Percentiles rank a stretch among this genome's conserved stretches.
phyloP scores from a whole-genome alignment of 768 basidiomycete species.

The Pholiota molesta region DNA sequence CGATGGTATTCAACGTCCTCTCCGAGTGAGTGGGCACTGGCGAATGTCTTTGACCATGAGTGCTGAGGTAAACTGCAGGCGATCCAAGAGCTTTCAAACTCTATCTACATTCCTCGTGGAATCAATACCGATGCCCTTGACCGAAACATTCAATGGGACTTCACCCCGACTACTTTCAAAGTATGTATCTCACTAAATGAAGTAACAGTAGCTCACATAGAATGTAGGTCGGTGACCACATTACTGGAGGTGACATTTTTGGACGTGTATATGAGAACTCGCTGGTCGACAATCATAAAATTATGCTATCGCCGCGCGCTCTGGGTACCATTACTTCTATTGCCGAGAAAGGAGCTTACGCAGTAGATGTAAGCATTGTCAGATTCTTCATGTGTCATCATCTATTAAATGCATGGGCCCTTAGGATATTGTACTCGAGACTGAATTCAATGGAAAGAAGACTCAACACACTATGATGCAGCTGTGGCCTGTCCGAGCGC shows the following conservation, averaged over 20 bases:
- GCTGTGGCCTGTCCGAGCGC: conserved; percentile 98
- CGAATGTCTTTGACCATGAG: conserved; percentile 4
- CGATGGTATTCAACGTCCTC: conserved; percentile 94
- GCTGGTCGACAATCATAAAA: conserved; percentile 93
- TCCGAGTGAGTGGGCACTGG: conserved; percentile 59
- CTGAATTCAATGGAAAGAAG: conserved; percentile 95
- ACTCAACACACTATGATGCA: conserved; percentile 97
- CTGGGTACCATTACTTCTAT: conserved; percentile 94
- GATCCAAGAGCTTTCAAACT: conserved; percentile 95
- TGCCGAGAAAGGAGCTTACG: conserved; percentile 92
- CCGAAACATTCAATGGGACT: conserved; percentile 91
- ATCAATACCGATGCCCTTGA: conserved; percentile 97
- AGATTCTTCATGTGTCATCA: background rate
- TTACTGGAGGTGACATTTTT: conserved; percentile 96
- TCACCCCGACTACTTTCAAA: conserved; percentile 81
- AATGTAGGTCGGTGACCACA: conserved; percentile 88
- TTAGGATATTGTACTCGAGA: conserved; percentile 94
- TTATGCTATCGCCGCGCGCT: conserved; percentile 92
- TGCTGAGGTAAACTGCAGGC: conserved; percentile 43
- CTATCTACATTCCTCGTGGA: conserved; percentile 99
- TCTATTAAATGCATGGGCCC: background rate
- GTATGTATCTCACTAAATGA: conserved; percentile 35
- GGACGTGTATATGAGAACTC: conserved; percentile 97
- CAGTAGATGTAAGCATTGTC: conserved; percentile 70
- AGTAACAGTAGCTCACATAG: conserved; percentile 5